Conservation (phyloP, 164 flowering plant species). For the Liriodendron chinense region DNA sequence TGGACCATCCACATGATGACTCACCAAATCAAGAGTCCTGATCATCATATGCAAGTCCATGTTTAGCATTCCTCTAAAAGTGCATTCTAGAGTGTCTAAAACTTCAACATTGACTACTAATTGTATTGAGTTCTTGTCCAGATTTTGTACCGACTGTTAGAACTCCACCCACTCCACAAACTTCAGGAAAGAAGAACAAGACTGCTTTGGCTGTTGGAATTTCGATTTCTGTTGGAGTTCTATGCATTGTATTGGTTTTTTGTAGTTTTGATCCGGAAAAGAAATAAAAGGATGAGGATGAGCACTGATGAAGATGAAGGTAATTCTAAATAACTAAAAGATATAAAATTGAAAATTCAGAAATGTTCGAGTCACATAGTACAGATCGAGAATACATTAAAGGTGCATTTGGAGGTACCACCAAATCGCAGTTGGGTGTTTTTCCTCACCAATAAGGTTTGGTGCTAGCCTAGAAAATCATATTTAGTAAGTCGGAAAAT, state of each 20-base stretch:
- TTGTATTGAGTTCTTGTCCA: constrained; percentile 19
- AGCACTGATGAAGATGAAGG: constrained; percentile 46
- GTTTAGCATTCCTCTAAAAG: neutral
- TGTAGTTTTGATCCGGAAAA: constrained; percentile 23
- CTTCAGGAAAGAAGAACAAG: constrained; percentile 32
- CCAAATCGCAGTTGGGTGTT: too few relatives aligned
- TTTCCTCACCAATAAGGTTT: too few relatives aligned
- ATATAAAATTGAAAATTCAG: neutral
- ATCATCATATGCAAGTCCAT: too few relatives aligned
- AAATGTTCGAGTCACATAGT: neutral
- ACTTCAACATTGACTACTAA: neutral
- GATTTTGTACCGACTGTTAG: constrained; percentile 31
- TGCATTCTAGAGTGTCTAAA: neutral
- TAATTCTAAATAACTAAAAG: constrained; percentile 12
- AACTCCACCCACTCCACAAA: too few relatives aligned
- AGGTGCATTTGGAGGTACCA: too few relatives aligned
- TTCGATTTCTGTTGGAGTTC: constrained; percentile 40
- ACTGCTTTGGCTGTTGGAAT: constrained; percentile 59
- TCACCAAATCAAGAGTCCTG: too few relatives aligned
- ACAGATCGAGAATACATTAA: neutral
- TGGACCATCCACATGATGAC: too few relatives aligned
- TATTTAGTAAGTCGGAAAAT: too few relatives aligned
- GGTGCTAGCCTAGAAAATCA: too few relatives aligned
- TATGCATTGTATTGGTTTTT: constrained; percentile 24
- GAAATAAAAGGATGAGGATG: constrained; percentile 32